Evolutionary conservation across 768 basidiomycete genomes (phyloP).

Genomic region (Lactarius quietus): DNA sequence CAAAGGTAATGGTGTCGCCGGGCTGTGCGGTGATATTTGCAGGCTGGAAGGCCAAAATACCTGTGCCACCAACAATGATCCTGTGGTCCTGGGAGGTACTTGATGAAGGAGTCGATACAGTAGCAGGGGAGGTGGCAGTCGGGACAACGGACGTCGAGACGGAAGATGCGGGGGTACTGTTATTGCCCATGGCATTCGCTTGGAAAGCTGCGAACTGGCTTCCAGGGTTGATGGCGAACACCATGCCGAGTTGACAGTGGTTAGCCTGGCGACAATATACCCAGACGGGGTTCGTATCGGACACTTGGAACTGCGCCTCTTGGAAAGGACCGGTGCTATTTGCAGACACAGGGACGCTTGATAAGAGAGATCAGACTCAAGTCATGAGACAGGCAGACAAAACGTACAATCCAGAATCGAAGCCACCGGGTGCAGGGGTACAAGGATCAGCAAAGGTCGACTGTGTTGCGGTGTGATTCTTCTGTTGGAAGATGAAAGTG

Average conservation of each 20-base stretch:
- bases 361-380: constrained; percentile 29
- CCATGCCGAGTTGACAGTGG: constrained; percentile 62
- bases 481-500: constrained; percentile 49
- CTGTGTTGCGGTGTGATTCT: constrained; percentile 58
- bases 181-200: constrained; percentile 43
- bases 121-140: constrained; percentile 35
- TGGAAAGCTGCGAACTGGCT: constrained; percentile 52
- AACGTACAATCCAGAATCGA: constrained; percentile 58
- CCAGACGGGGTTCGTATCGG: constrained; percentile 49
- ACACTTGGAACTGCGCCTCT: constrained; percentile 41
- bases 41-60: constrained; percentile 32
- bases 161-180: constrained; percentile 5
- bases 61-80: constrained; percentile 32
- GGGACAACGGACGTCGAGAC: constrained; percentile 29
- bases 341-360: constrained; percentile 49
- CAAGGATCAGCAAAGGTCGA: constrained; percentile 53
- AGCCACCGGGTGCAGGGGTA: constrained; percentile 39
- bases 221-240: constrained; percentile 62
- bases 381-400: too few species aligned
- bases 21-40: constrained; percentile 36
- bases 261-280: constrained; percentile 53
- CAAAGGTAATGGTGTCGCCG: constrained; percentile 41
- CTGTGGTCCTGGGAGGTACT: constrained; percentile 33
- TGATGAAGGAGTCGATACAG: constrained; percentile 16
- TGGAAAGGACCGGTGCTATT: constrained; percentile 44